Evolutionary conservation across 2,329 filamentous ascomycete species (phyloP), one percentile per base, ranked within the genome.

Genomic region (Fusarium xyrophilum): DNA sequence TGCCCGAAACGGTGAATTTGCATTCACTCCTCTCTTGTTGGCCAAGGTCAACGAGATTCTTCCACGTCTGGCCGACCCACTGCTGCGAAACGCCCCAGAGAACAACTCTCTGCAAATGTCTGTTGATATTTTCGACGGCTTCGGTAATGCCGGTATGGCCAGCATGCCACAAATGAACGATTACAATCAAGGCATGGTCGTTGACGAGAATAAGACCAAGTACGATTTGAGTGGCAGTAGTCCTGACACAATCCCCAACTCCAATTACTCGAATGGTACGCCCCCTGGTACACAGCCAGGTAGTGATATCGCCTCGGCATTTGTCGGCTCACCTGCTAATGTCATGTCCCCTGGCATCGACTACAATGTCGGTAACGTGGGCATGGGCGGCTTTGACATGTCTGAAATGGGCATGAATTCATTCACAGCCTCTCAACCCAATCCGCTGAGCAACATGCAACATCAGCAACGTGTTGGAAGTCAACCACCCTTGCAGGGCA

Each of bases 11-110:
- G 92, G 92, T 10, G 86, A 94, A 59, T 86, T 90, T 65, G 89
- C 91, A 53, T 96, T 93, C 75, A 82, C 95, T 17, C 92, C 92
- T 5, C 83, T 96, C 1, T 84, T 97, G 2, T 80, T 96, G 57
- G 86, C 86, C 76, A 96, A 95, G 80, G 86, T 95, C 39, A 85
- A 89, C 64, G 91, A 95, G 42, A 84, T 90, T 6, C 80, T 94
- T 6, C 90, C 91, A 11, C 83, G 83, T 17, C 80, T 90, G 19
- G 82, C 84, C 60, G 88, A 85, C 68, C 88, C 88, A 2, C 85
- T 87, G 81, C 82, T 90, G 17, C 84, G 86, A 65, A 85, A 85
- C 21, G 81, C 85, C 0, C 88, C 88, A 0, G 87, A 89, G 51
- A 85, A 81, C 40, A 71, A 81, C 6, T 47, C 30, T 19, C 60